Evolutionary conservation across 371 early-diverging fungal genomes (phyloP), one percentile per base, ranked within the genome.

Genomic region (Apophysomyces ossiformis): DNA sequence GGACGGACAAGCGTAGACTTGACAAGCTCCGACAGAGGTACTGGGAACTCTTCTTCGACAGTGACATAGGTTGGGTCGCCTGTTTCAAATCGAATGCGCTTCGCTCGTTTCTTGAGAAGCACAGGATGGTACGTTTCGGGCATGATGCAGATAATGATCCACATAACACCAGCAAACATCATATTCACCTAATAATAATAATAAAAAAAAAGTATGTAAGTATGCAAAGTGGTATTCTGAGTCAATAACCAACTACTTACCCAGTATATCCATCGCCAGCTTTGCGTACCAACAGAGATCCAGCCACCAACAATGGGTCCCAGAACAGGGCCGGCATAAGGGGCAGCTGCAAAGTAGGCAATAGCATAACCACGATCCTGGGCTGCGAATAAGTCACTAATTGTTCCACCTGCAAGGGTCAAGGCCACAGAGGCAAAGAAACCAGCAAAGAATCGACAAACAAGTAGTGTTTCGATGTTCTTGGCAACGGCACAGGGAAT

Each of bases 181-280:
- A 78, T 68, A 39, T 81, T 81, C 38, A 81, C 81, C 64, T 65
- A 58, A 44, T 57, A n/a, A 18, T n/a, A n/a, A n/a, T n/a, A n/a
- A n/a, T n/a, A 13, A n/a, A 35, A 56, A 43, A 47, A 8, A 64
- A 62, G 50, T 1, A 63, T 35, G 36, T 35, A 16, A 7, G 11
- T 26, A 44, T 45, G 8, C 13, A 12, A 32, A 44, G n/a, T 26
- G 0, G 1, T 36, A 7, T 18, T 7, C n/a, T 32, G 1, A 41
- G 43, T 43, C 15, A 1, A n/a, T 39, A 43, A 12, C 7, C 11
- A 61, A 18, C 11, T 16, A 59, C 61, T 69, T 73, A 79, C 75
- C 82, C 82, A 83, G 37, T 79, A 78, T 15, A 78, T 72, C 83
- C 81, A 80, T 65, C 78, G 69, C 83, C 81, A 83, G 26, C 62